Evolutionary conservation across 345 rosid species (phyloP).

Genomic region (Brassica rapa): DNA sequence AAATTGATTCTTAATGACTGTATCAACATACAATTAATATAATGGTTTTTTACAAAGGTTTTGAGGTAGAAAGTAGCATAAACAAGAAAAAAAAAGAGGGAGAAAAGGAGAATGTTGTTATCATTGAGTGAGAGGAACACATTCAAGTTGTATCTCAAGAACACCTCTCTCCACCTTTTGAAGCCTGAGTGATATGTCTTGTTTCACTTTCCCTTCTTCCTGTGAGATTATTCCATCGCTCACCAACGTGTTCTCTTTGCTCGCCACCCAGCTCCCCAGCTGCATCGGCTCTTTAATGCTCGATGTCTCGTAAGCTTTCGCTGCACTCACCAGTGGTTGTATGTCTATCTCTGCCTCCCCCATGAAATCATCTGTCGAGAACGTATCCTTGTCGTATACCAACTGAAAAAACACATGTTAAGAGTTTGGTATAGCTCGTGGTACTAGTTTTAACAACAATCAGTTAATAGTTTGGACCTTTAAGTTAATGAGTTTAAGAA

Average conservation of each 20-base stretch:
- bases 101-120: slow-evolving; percentile 30
- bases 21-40: not conserved
- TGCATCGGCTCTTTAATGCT: slow-evolving; percentile 57
- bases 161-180: slow-evolving; percentile 90
- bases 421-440: not conserved
- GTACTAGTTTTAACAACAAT: not conserved
- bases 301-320: slow-evolving; percentile 71
- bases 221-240: slow-evolving; percentile 70
- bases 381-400: slow-evolving; percentile 89
- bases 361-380: slow-evolving; percentile 88
- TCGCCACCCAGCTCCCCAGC: slow-evolving; percentile 77
- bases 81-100: not conserved
- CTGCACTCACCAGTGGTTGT: slow-evolving; percentile 81
- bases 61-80: slow-evolving; percentile 26
- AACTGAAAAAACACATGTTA: slow-evolving; percentile 47
- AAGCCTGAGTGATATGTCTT: slow-evolving; percentile 72
- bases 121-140: slow-evolving; percentile 87
- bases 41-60: slow-evolving; percentile 23
- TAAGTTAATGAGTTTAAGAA: not conserved
- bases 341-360: slow-evolving; percentile 99
- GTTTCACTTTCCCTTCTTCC: slow-evolving; percentile 79
- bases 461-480: not conserved
- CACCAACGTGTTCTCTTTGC: slow-evolving; percentile 67
- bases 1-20: not conserved
- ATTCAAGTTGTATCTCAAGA: slow-evolving; percentile 86